Evolutionary conservation across 2,329 filamentous ascomycete species (phyloP).

Genomic region (Colletotrichum filicis): DNA sequence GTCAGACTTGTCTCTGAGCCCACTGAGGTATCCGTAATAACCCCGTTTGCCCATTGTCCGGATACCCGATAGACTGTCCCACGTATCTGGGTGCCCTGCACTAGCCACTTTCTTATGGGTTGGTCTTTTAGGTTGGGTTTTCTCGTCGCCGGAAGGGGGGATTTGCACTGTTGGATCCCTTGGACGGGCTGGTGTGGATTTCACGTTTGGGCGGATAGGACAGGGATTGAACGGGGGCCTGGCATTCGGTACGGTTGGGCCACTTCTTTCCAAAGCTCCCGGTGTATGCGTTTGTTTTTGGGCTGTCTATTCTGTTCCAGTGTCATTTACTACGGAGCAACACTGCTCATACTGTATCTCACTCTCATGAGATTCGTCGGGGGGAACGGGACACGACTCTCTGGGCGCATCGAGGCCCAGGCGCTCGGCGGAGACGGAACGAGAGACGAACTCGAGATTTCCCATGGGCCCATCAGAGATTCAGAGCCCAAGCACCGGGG

Average conservation of each 20-base stretch:
- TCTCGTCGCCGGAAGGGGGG: neutral
- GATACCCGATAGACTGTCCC: neutral
- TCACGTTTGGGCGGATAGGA: neutral
- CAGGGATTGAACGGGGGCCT: neutral
- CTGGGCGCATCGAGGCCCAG: conserved; percentile 18
- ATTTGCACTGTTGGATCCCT: neutral
- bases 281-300: neutral
- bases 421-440: conserved; percentile 1
- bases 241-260: neutral
- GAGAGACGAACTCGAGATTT: conserved; percentile 3
- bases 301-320: no score
- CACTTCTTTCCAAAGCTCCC: neutral
- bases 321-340: neutral
- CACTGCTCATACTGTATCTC: neutral
- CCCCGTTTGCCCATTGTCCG: neutral
- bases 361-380: neutral
- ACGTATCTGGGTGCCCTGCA: conserved; percentile 1
- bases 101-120: neutral
- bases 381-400: neutral
- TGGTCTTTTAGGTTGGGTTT: conserved; percentile 1
- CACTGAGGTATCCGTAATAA: neutral
- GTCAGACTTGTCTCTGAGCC: neutral
- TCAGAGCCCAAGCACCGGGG: neutral
- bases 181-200: neutral
- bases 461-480: neutral